Evolutionary conservation across 75 land plant species (phyloP), one percentile per base, ranked within the genome.

Genomic region (Sequoiadendron giganteum): DNA sequence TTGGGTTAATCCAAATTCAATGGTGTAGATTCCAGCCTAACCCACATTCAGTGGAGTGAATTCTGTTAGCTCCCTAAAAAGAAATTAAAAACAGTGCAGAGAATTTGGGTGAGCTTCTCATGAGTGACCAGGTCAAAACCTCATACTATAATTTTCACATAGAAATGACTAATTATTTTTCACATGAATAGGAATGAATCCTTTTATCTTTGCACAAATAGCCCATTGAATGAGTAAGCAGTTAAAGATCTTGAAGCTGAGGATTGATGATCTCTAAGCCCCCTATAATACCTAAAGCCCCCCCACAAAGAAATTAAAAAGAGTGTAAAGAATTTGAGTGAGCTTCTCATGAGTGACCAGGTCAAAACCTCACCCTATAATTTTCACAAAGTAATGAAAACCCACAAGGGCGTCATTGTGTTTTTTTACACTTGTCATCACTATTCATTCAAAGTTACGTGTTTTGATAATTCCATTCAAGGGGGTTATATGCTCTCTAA

Each of bases 341-440:
- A 97, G 93, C 95, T 97, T 25, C 88, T 97, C 7, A 95, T 95
- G 97, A 97, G 98, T 0, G 98, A 97, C 86, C 93, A 94, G 92
- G 95, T 95, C 82, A 95, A 97, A 85, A 93, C 92, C 86, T 97
- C 98, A 14, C 97, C 97, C 21, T 97, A 97, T 49, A 89, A 87
- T 83, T 97, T 97, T 87, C 88, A 87, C 43, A 94, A 0, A 36
- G 38, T 0, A 36, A 36, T 36, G 38, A 36, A 36, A 36, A 36
- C 38, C 38, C 38, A 42, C 1, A 42, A 42, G 43, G 43, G 43
- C 4, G 43, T 42, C 43, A 42, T 42, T 42, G 43, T 36, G 2
- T 40, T 40, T 40, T 42, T 42, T 3, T 42, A 3, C 43, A 42
- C 43, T 42, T 42, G 43, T 42, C 5, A 42, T 42, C 43, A 42